These are phyloP conservation scores for Entrophospora sp. DNA, from an alignment of 192 early-diverging fungal species.

Conservation along the genomic window DNA sequence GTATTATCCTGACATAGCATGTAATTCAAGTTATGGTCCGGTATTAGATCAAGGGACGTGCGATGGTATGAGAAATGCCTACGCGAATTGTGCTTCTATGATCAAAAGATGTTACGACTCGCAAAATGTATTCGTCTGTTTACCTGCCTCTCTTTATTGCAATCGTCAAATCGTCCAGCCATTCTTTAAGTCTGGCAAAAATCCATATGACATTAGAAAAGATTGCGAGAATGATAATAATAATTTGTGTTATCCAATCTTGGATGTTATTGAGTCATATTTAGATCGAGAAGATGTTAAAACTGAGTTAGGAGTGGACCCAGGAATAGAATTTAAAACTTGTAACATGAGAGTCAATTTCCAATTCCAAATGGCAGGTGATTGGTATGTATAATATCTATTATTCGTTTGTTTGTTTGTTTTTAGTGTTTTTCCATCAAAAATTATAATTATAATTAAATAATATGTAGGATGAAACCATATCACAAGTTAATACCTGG, in stretches of 20 bases:
- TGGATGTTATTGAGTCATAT: constrained; percentile 69
- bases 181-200: constrained; percentile 75
- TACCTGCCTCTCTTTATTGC: constrained; percentile 80
- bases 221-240: constrained; percentile 72
- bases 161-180: constrained; percentile 69
- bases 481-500: constrained; percentile 56
- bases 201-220: constrained; percentile 90
- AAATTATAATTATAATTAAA: neutral
- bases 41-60: constrained; percentile 66
- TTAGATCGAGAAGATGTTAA: constrained; percentile 74
- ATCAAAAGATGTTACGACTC: constrained; percentile 82
- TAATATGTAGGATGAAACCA: constrained; percentile 65
- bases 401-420: neutral
- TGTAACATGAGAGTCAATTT: constrained; percentile 82
- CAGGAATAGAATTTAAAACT: constrained; percentile 49
- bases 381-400: constrained; percentile 41
- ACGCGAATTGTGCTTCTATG: constrained; percentile 64
- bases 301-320: constrained; percentile 62
- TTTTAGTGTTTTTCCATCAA: neutral
- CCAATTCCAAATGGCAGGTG: constrained; percentile 73
- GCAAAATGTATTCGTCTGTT: constrained; percentile 66
- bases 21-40: constrained; percentile 64
- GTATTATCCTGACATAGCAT: constrained; percentile 74
- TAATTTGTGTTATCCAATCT: constrained; percentile 81
- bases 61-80: constrained; percentile 62